phyloP scores from a whole-genome alignment of 2,329 filamentous ascomycete species.

The Neopestalotiopsis sp. region DNA sequence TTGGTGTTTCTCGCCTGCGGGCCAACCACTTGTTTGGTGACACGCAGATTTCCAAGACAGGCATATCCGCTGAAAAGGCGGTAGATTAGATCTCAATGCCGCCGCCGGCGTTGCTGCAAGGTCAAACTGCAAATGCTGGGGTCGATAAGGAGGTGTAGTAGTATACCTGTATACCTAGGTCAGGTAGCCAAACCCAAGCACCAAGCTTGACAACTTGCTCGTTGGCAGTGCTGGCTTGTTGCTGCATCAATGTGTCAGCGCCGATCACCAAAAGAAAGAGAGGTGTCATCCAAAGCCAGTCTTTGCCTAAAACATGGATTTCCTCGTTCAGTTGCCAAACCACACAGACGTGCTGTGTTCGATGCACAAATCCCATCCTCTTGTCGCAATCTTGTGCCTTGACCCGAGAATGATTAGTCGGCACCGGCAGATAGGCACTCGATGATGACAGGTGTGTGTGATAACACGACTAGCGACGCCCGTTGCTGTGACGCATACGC shows the following conservation, averaged over 20 bases:
- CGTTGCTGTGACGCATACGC: neutral
- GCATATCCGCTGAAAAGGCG: slow-evolving; percentile 1
- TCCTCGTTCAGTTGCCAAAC: neutral
- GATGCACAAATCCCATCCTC: neutral
- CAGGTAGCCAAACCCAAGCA: neutral
- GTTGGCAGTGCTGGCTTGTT: neutral
- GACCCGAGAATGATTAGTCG: neutral
- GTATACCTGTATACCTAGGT: no score
- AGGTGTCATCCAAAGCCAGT: neutral
- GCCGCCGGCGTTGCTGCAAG: neutral
- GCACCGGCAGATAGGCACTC: neutral
- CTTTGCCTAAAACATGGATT: neutral
- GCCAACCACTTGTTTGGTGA: neutral
- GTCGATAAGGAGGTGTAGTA: no score
- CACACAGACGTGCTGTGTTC: neutral
- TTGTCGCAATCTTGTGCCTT: neutral
- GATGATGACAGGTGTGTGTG: neutral
- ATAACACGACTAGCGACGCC: neutral
- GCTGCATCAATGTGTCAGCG: neutral
- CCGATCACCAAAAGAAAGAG: neutral
- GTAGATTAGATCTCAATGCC: neutral
- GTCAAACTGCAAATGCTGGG: no score
- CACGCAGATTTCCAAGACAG: neutral
- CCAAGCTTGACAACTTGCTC: neutral
- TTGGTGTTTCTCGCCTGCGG: neutral